A percentile compares a stretch with the other conserved stretches of the same genome.
These are phyloP conservation scores for Yarrowia phangngaensis DNA, from an alignment of 805 yeast genomes.

Conservation along the genomic window DNA sequence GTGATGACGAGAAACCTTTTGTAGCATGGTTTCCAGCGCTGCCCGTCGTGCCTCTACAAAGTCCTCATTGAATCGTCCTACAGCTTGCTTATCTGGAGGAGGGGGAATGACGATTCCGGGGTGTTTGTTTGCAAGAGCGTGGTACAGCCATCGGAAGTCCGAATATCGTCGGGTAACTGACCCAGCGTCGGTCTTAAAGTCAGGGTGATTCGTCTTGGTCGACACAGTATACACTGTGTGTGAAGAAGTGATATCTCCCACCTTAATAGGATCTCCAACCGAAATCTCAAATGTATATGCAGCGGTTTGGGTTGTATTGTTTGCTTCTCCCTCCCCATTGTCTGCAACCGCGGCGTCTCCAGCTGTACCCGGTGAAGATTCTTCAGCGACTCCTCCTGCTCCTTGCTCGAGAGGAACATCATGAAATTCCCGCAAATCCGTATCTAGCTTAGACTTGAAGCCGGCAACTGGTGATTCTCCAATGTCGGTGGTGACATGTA, in stretches of 20 bases:
- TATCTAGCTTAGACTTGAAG: constrained; percentile 17
- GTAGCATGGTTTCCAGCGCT: constrained; percentile 81
- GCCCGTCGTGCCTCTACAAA: constrained; percentile 82
- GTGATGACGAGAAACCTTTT: constrained; percentile 57
- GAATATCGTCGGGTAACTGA: constrained; percentile 78
- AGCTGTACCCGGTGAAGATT: not conserved
- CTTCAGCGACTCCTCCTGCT: not conserved
- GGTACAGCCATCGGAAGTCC: constrained; percentile 92
- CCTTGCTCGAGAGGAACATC: constrained; percentile 22
- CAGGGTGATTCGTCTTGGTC: constrained; percentile 51
- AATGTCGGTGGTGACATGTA: constrained; percentile 20
- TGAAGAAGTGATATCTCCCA: constrained; percentile 83
- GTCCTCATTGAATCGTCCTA: constrained; percentile 86
- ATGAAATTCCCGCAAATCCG: constrained; percentile 20
- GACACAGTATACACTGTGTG: constrained; percentile 83
- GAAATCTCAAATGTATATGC: constrained; percentile 50
- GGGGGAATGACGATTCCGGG: constrained; percentile 93
- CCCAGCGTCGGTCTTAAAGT: constrained; percentile 28
- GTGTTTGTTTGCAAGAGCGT: constrained; percentile 77
- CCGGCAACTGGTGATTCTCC: constrained; percentile 22
- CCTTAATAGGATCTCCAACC: constrained; percentile 87
- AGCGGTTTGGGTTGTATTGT: not conserved
- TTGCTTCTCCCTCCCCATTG: not conserved
- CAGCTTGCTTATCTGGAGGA: constrained; percentile 90
- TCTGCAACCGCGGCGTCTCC: not conserved